These are phyloP conservation scores for Suhomyces vadensis DNA, from an alignment of 805 yeast genomes.

Conservation along the genomic window DNA sequence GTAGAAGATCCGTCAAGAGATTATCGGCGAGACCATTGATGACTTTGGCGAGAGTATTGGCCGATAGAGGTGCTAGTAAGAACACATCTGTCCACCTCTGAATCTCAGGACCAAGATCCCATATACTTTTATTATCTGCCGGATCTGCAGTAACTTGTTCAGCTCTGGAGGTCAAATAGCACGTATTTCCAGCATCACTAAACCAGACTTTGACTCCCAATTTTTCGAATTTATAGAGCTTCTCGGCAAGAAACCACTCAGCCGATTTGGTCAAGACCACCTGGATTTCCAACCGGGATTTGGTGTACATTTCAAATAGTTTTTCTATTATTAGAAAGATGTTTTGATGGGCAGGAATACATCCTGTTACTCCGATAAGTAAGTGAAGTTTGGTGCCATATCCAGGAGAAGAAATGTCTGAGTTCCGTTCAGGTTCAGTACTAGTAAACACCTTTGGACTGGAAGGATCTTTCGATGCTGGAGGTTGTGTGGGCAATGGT, in stretches of 20 bases:
- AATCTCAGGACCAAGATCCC: constrained; percentile 14
- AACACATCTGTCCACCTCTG: constrained; percentile 30
- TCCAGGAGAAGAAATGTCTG: too few relatives aligned
- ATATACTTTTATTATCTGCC: neutral
- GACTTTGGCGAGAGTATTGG: constrained; percentile 28
- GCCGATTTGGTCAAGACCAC: constrained; percentile 26
- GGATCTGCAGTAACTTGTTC: neutral
- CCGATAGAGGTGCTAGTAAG: constrained; percentile 26
- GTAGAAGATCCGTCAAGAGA: constrained; percentile 23
- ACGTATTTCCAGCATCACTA: constrained; percentile 20
- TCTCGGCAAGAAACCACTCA: constrained; percentile 21
- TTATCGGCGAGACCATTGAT: constrained; percentile 27
- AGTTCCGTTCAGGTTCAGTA: too few relatives aligned
- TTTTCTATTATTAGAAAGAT: constrained; percentile 25
- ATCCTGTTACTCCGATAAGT: constrained; percentile 28
- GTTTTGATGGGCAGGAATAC: constrained; percentile 23
- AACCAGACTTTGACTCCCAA: constrained; percentile 29
- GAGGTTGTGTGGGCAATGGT: neutral
- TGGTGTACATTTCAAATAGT: constrained; percentile 23
- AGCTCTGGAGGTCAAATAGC: constrained; percentile 11
- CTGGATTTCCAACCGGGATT: constrained; percentile 24
- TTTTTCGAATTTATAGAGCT: constrained; percentile 20
- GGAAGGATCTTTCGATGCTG: neutral
- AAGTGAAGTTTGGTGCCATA: constrained; percentile 19
- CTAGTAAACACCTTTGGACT: too few relatives aligned